A percentile compares a stretch with the other conserved stretches of the same genome.
Conservation (phyloP, 176 grass and related monocot genomes). For the Pharus latifolius region DNA sequence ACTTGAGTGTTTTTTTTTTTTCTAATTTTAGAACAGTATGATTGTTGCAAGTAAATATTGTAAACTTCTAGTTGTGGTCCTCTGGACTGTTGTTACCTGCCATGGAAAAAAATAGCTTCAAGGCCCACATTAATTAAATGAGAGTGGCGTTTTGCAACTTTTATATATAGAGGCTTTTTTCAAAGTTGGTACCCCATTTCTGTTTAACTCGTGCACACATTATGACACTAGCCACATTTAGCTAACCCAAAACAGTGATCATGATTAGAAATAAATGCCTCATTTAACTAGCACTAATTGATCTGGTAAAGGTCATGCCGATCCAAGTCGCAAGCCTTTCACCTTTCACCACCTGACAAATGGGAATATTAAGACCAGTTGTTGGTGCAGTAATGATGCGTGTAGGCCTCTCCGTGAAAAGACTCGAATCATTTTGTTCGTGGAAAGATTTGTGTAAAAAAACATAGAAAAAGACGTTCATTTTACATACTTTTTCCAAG, state of each 20-base stretch:
- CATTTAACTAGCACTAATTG: neutral
- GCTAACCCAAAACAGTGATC: no score
- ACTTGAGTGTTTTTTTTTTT: no score
- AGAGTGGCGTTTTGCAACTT: no score
- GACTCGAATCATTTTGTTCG: slow-evolving; percentile 7
- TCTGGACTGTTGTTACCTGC: neutral
- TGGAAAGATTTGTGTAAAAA: neutral
- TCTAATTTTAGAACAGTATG: neutral
- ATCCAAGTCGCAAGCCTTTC: neutral
- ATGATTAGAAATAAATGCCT: neutral
- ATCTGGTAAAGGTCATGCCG: neutral
- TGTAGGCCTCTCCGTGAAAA: neutral
- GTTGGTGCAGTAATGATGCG: slow-evolving; percentile 18
- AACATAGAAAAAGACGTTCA: slow-evolving; percentile 8
- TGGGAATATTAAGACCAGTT: neutral
- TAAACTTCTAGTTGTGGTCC: neutral
- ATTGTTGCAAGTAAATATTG: neutral
- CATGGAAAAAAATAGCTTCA: neutral
- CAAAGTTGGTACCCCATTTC: neutral
- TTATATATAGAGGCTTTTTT: neutral
- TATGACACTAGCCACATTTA: neutral
- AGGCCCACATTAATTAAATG: no score
- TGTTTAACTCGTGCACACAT: neutral
- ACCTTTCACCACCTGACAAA: neutral
- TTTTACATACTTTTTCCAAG: neutral